A percentile compares a stretch with the other conserved stretches of the same genome.
These are phyloP conservation scores for Castanea sativa DNA, from an alignment of 306 rosid genomes.

Conservation along the genomic window DNA sequence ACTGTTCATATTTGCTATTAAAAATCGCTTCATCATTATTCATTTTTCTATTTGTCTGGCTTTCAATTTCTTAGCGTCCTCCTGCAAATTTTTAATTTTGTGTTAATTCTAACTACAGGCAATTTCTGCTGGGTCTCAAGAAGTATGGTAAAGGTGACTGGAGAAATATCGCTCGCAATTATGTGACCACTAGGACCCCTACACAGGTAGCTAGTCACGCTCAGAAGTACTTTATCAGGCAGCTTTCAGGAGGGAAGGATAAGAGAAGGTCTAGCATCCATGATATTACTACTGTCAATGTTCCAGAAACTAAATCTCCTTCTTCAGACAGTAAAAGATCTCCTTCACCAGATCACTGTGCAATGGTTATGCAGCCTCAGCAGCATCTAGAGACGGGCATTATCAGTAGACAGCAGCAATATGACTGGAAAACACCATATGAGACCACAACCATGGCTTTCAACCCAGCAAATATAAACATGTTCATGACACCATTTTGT, in stretches of 20 bases:
- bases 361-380: constrained; percentile 28
- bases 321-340: constrained; percentile 32
- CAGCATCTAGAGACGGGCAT: constrained; percentile 32
- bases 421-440: constrained; percentile 40
- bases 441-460: constrained; percentile 41
- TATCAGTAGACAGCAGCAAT: constrained; percentile 49
- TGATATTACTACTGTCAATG: constrained; percentile 78
- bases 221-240: constrained; percentile 84
- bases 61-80: background rate
- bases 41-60: constrained; percentile 9
- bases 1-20: constrained; percentile 14
- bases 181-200: constrained; percentile 84
- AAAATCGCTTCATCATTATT: constrained; percentile 16
- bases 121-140: constrained; percentile 84
- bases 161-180: constrained; percentile 84
- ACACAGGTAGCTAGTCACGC: constrained; percentile 97
- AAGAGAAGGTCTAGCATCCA: constrained; percentile 94
- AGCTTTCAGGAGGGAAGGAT: constrained; percentile 70
- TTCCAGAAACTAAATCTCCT: constrained; percentile 47
- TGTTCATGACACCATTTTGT: constrained; percentile 41
- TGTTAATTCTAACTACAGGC: constrained; percentile 41
- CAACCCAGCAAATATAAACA: constrained; percentile 43
- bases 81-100: constrained; percentile 5
- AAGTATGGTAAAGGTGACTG: constrained; percentile 96
- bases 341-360: constrained; percentile 35